Evolutionary conservation across 306 rosid genomes (phyloP).

Genomic region (Carpinus fangiana): DNA sequence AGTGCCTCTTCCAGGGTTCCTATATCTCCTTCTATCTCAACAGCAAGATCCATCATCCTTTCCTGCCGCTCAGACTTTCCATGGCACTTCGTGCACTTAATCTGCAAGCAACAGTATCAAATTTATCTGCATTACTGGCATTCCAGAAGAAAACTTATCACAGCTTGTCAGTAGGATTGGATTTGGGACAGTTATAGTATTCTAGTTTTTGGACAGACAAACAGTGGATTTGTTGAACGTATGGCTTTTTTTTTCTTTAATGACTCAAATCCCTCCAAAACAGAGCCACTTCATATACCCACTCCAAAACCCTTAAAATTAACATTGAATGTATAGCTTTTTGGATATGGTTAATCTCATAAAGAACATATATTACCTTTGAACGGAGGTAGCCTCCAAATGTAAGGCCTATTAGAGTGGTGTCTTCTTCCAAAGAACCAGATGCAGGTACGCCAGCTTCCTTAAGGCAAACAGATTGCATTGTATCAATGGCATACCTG

Average conservation of each 20-base stretch:
- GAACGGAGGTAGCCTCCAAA: constrained; percentile 96
- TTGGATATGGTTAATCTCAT: background rate
- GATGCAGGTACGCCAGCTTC: constrained; percentile 59
- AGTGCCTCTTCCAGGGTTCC: constrained; percentile 83
- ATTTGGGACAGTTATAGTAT: background rate
- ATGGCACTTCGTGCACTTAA: constrained; percentile 85
- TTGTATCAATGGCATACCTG: constrained; percentile 83
- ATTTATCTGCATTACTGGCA: constrained; percentile 21
- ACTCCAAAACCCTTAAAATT: no score
- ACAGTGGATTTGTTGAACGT: constrained; percentile 13
- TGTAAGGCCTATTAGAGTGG: constrained; percentile 76
- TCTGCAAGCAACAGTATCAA: constrained; percentile 51
- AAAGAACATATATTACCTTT: constrained; percentile 51
- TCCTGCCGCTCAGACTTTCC: constrained; percentile 94
- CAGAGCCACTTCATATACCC: no score
- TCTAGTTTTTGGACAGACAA: constrained; percentile 12
- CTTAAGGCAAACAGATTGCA: constrained; percentile 84
- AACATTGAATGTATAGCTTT: constrained; percentile 4
- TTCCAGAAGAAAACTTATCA: constrained; percentile 4
- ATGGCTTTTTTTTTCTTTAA: background rate
- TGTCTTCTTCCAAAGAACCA: constrained; percentile 65
- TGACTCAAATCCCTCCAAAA: no score
- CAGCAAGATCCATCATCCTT: constrained; percentile 95
- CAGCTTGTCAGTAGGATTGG: constrained; percentile 7
- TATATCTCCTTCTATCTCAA: constrained; percentile 94